Percentiles rank a stretch among this genome's conserved stretches.
These are phyloP conservation scores for Fusarium falciforme DNA, from an alignment of 2,329 filamentous ascomycete species.

Conservation along the genomic window DNA sequence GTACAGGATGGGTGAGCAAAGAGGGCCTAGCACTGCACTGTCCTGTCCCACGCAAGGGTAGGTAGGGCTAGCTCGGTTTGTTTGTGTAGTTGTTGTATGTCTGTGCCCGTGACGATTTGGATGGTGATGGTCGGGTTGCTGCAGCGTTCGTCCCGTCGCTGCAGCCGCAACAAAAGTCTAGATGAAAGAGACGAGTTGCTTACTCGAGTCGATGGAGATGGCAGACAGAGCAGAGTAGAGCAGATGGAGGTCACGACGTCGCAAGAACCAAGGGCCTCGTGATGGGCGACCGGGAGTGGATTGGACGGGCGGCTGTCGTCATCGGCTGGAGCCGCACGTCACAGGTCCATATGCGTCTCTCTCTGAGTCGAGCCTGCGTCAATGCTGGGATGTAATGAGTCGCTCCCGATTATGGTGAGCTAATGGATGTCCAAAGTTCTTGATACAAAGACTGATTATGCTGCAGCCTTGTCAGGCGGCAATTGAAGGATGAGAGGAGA, in stretches of 20 bases:
- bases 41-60: conserved; percentile 18
- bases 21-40: conserved; percentile 33
- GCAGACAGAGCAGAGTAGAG: neutral
- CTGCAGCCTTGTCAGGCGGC: conserved; percentile 13
- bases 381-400: neutral
- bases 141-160: conserved; percentile 18
- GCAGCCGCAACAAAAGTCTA: conserved; percentile 10
- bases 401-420: neutral
- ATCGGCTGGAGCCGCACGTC: conserved; percentile 46
- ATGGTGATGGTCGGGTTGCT: conserved; percentile 15
- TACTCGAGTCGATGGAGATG: conserved; percentile 1
- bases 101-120: conserved; percentile 12
- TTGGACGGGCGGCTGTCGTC: conserved; percentile 40
- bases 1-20: conserved; percentile 24
- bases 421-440: neutral
- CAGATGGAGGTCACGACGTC: conserved; percentile 33
- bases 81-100: conserved; percentile 17
- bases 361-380: conserved; percentile 9
- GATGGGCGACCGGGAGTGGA: conserved; percentile 41
- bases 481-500: conserved; percentile 15
- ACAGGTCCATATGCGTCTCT: conserved; percentile 23
- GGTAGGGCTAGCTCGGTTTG: conserved; percentile 1
- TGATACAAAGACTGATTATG: neutral
- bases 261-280: conserved; percentile 41
- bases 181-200: conserved; percentile 4